Conservation (phyloP, 345 rosid species). For the Eucalyptus coolabah region DNA sequence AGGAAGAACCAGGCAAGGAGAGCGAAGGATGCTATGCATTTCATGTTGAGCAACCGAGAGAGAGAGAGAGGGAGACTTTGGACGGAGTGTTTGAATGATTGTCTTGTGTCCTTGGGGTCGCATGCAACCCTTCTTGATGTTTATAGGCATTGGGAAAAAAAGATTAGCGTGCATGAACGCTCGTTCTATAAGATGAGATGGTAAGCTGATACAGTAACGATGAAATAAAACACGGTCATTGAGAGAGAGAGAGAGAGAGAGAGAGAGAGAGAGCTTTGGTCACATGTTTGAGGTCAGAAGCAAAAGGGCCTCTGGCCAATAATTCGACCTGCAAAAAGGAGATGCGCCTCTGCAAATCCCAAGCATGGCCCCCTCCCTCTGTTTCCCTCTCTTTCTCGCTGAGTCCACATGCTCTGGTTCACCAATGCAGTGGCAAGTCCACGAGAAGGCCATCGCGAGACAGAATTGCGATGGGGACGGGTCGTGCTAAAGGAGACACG, state of each 20-base stretch:
- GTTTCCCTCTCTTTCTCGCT: neutral
- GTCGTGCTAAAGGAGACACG: neutral
- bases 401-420: neutral
- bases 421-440: neutral
- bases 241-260: too few species aligned
- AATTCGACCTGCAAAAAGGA: neutral
- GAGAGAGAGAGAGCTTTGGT: neutral
- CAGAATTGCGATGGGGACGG: neutral
- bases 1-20: neutral
- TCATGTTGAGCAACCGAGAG: neutral
- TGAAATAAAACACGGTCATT: neutral
- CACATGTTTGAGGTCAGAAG: neutral
- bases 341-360: neutral
- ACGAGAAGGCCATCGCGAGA: neutral
- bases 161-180: neutral
- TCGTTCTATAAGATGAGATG: neutral
- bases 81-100: neutral
- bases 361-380: neutral
- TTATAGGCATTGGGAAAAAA: neutral
- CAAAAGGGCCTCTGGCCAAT: neutral
- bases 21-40: neutral
- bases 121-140: neutral
- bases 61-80: neutral
- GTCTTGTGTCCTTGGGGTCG: neutral
- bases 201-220: neutral